A percentile compares a stretch with the other conserved stretches of the same genome.
Conservation (phyloP, 192 early-diverging fungal genomes). For the Coemansia reversa region DNA sequence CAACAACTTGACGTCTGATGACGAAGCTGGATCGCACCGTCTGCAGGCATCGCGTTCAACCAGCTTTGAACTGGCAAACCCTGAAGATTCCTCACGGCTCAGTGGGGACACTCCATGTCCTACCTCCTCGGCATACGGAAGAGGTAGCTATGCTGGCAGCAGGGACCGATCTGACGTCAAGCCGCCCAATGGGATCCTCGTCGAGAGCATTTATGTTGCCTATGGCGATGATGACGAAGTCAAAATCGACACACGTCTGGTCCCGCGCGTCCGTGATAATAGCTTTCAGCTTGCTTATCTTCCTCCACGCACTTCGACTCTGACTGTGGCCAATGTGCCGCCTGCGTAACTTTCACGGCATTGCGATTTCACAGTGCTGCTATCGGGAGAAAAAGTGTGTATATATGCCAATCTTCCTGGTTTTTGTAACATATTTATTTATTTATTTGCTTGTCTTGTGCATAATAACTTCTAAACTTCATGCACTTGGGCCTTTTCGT, state of each 20-base stretch:
- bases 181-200: background rate
- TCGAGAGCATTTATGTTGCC: conserved; percentile 6
- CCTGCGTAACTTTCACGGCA: background rate
- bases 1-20: conserved; percentile 28
- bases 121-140: conserved; percentile 3
- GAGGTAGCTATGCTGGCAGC: background rate
- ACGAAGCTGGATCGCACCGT: background rate
- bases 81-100: background rate
- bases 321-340: conserved; percentile 32
- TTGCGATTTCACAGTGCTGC: background rate
- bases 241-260: conserved; percentile 18
- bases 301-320: conserved; percentile 37
- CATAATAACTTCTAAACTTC: conserved; percentile 22
- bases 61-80: conserved; percentile 2
- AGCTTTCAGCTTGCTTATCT: conserved; percentile 40
- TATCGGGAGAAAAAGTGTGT: no score
- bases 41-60: conserved; percentile 20
- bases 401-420: background rate
- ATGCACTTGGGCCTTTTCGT: conserved; percentile 42
- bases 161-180: background rate
- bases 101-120: conserved; percentile 3
- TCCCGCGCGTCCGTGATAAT: conserved; percentile 13
- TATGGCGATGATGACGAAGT: conserved; percentile 15
- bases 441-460: background rate
- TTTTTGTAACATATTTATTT: background rate